phyloP scores from a whole-genome alignment of 306 rosid genomes.

The Pterocarpus macrocarpus region DNA sequence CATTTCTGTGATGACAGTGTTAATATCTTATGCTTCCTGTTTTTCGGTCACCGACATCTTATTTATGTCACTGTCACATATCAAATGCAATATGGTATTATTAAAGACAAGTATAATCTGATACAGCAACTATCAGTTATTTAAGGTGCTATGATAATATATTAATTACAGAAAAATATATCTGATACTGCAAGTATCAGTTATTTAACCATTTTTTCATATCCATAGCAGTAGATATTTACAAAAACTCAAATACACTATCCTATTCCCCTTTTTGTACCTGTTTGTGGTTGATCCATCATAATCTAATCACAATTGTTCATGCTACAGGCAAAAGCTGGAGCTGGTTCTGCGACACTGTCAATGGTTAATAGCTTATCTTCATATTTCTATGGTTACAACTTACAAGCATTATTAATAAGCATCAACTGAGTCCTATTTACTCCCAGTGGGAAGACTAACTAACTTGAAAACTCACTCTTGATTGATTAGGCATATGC shows the following conservation, averaged over 20 bases:
- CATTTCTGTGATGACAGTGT: slow-evolving; percentile 16
- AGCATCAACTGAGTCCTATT: not conserved
- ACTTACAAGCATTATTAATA: not conserved
- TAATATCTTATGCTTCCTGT: not conserved
- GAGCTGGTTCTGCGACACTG: slow-evolving; percentile 94
- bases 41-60: not conserved
- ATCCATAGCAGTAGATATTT: slow-evolving; percentile 2
- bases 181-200: not conserved
- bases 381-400: slow-evolving; percentile 8
- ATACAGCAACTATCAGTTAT: not conserved
- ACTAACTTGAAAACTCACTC: not conserved
- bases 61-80: not conserved
- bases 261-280: not conserved
- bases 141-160: slow-evolving; percentile 3
- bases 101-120: slow-evolving; percentile 8
- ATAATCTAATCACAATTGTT: slow-evolving; percentile 37
- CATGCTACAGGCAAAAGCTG: slow-evolving; percentile 88
- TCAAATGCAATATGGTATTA: not conserved
- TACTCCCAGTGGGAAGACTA: slow-evolving; percentile 6
- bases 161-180: not conserved
- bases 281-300: slow-evolving; percentile 30
- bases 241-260: not conserved
- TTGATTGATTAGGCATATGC: slow-evolving; percentile 82
- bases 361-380: slow-evolving; percentile 73
- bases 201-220: not conserved